Evolutionary conservation across 805 yeast species (phyloP).

Genomic region (Priceomyces carsonii): DNA sequence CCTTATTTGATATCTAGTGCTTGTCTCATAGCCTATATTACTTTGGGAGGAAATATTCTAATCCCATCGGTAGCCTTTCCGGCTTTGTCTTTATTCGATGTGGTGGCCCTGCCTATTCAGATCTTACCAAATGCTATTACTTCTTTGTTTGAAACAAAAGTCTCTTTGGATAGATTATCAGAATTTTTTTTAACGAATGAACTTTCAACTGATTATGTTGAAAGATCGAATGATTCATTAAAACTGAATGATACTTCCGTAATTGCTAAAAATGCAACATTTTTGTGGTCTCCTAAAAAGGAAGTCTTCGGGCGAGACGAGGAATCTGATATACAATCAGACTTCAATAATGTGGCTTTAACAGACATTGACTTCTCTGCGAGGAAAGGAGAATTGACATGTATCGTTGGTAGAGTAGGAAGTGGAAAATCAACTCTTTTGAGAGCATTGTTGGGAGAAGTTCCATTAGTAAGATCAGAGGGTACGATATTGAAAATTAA

Average conservation of each 20-base stretch:
- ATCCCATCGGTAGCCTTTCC: constrained; percentile 42
- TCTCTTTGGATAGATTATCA: constrained; percentile 33
- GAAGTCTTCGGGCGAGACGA: constrained; percentile 4
- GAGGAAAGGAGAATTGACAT: constrained; percentile 34
- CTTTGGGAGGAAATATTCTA: constrained; percentile 22
- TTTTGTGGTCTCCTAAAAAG: constrained; percentile 27
- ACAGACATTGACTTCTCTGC: constrained; percentile 32
- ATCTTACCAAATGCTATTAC: constrained; percentile 33
- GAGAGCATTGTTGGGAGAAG: constrained; percentile 35
- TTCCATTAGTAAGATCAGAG: constrained; percentile 19
- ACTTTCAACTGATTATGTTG: constrained; percentile 24
- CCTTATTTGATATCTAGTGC: constrained; percentile 39
- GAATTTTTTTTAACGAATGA: constrained; percentile 36
- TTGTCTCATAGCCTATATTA: constrained; percentile 29
- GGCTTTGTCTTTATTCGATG: constrained; percentile 37
- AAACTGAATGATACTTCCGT: constrained; percentile 26
- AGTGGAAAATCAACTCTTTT: constrained; percentile 41
- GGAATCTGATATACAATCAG: constrained; percentile 18
- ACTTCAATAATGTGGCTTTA: constrained; percentile 27
- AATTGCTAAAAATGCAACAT: constrained; percentile 27
- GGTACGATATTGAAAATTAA: constrained; percentile 18
- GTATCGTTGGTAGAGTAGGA: constrained; percentile 45
- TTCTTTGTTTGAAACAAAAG: constrained; percentile 28
- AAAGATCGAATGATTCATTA: constrained; percentile 16
- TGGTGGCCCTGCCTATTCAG: constrained; percentile 36